Percentiles rank a stretch among this genome's conserved stretches.
phyloP scores from a whole-genome alignment of 495 filamentous ascomycete genomes.

The Hyphodiscus hymeniophilus region DNA sequence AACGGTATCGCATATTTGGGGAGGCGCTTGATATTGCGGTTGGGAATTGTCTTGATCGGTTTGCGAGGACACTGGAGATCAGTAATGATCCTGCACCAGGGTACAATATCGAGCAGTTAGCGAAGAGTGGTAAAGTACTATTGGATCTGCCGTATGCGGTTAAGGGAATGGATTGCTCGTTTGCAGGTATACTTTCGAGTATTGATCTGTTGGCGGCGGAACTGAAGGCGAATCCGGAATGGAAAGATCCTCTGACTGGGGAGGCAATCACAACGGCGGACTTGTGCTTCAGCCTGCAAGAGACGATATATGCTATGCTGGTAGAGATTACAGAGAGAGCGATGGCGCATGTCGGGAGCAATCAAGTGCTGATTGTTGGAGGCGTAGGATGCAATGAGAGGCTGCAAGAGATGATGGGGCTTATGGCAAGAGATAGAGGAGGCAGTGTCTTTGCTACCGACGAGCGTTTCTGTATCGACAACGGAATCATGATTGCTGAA shows the following conservation, averaged over 20 bases:
- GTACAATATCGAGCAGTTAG: slow-evolving; percentile 96
- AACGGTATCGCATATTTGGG: slow-evolving; percentile 94
- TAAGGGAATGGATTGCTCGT: slow-evolving; percentile 97
- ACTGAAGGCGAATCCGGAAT: slow-evolving; percentile 41
- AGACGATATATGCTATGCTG: slow-evolving; percentile 92
- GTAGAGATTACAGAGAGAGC: slow-evolving; percentile 98
- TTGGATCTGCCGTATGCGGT: slow-evolving; percentile 92
- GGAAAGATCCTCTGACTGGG: slow-evolving; percentile 30
- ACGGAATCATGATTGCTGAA: slow-evolving; percentile 99
- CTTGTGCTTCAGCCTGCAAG: slow-evolving; percentile 89
- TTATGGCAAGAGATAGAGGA: slow-evolving; percentile 86
- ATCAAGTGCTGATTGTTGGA: slow-evolving; percentile 87
- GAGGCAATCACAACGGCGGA: slow-evolving; percentile 66
- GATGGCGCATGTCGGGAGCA: slow-evolving; percentile 93
- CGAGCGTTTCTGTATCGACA: slow-evolving; percentile 97
- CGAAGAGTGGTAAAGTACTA: slow-evolving; percentile 65
- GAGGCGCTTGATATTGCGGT: slow-evolving; percentile 97
- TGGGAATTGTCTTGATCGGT: slow-evolving; percentile 93
- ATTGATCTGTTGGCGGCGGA: slow-evolving; percentile 69
- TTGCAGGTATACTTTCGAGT: slow-evolving; percentile 79
- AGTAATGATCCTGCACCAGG: slow-evolving; percentile 94
- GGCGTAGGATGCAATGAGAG: slow-evolving; percentile 98
- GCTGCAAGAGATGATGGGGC: slow-evolving; percentile 95
- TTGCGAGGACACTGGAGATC: slow-evolving; percentile 83
- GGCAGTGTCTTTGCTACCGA: slow-evolving; percentile 92